Percentiles rank a stretch among this genome's conserved stretches.
Evolutionary conservation across 208 protist species (phyloP).

Genomic region (Angomonas deanei): DNA sequence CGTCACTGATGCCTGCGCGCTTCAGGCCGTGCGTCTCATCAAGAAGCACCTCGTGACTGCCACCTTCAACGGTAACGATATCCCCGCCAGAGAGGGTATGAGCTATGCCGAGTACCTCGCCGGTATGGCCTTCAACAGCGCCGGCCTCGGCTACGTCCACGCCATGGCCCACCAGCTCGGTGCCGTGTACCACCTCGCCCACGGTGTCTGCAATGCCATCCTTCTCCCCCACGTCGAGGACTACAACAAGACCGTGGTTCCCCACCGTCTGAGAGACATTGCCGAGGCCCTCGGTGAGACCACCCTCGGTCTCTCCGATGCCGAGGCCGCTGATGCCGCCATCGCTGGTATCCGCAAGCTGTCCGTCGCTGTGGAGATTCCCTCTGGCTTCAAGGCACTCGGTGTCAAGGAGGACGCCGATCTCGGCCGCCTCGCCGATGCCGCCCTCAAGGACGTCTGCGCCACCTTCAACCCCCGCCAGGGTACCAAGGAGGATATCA

Average conservation of each 20-base stretch:
- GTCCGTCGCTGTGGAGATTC: conserved; percentile 45
- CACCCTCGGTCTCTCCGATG: conserved; percentile 25
- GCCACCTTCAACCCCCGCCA: conserved; percentile 50
- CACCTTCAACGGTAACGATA: conserved; percentile 38
- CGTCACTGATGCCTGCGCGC: conserved; percentile 65
- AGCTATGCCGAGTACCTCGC: conserved; percentile 79
- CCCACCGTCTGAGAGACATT: conserved; percentile 54
- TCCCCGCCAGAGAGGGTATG: conserved; percentile 71
- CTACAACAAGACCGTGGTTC: conserved; percentile 50
- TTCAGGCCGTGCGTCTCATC: conserved; percentile 70
- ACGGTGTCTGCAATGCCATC: conserved; percentile 87
- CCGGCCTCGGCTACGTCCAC: conserved; percentile 85
- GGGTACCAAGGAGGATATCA: conserved; percentile 45
- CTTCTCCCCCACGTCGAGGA: conserved; percentile 76
- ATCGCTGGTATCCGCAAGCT: conserved; percentile 46
- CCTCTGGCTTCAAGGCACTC: conserved; percentile 45
- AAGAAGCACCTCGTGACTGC: conserved; percentile 51
- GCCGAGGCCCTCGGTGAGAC: conserved; percentile 37
- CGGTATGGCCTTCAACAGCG: conserved; percentile 91
- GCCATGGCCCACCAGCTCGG: conserved; percentile 88
- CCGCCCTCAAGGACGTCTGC: conserved; percentile 42
- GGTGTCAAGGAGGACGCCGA: conserved; percentile 37
- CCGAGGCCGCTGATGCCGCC: conserved; percentile 40
- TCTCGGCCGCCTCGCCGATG: background rate
- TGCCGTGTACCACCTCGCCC: conserved; percentile 73